Base-by-base conservation (phyloP, 768 basidiomycete genomes). In the Sporobolomyces pararoseus region DNA sequence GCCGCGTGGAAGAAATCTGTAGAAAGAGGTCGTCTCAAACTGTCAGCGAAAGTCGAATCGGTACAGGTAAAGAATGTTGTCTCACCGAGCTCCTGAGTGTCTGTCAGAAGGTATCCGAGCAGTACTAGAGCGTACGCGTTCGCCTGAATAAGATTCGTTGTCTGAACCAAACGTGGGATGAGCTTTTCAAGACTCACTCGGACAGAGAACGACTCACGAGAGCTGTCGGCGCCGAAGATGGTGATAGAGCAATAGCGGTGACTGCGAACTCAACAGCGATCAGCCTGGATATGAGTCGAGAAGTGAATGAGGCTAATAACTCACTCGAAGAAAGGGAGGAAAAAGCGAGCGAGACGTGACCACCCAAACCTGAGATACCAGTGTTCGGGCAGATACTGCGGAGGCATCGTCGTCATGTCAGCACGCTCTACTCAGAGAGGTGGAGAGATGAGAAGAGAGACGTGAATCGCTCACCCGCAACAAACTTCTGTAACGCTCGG, bases 1-100 rank as follows among this genome's bases (percentile, higher is more conserved):
- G 58, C 59, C n/a, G 69, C 69, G 25, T 70, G 69, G 23, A 70
- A 70, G 46, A 55, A 62, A 49, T 70, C 69, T 69, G 62, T 13
- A 2, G 10, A 13, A 1, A 27, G 7, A n/a, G n/a, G n/a, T n/a
- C n/a, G n/a, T n/a, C n/a, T n/a, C 21, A 35, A n/a, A 21, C 27
- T 29, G 25, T 25, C 12, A n/a, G 46, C 16, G n/a, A 21, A n/a
- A 10, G 7, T 13, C 12, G 7, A 7, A 16, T 51, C 50, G 50
- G 27, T 9, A 21, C 29, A 29, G 50, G 10, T 27, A 21, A 12
- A 12, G 17, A n/a, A 23, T 7, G 23, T 23, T 12, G 23, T 17
- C 62, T 13, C 14, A 31, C 62, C 68, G 3, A 70, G 53, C 4
- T 60, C 63, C 25, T 54, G 27, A 21, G 59, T 32, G 23, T 65